phyloP scores from a whole-genome alignment of 345 rosid species.

The Chamaenerion angustifolium region DNA sequence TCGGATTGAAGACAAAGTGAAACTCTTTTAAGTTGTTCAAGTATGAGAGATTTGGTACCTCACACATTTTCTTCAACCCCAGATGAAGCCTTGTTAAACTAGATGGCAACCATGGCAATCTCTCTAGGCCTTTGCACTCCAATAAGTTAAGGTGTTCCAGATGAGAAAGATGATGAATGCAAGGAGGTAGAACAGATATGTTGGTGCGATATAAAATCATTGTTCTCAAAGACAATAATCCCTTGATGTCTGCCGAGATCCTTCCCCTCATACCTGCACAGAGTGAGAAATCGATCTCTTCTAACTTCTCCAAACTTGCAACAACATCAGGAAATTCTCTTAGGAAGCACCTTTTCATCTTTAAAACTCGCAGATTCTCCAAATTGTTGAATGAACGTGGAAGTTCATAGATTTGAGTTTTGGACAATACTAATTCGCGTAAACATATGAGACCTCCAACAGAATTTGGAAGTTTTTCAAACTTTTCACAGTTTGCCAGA shows the following conservation, averaged over 20 bases:
- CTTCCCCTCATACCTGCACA: neutral
- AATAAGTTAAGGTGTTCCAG: conserved; percentile 1
- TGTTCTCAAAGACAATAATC: conserved; percentile 1
- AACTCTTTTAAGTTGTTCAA: neutral
- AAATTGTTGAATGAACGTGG: neutral
- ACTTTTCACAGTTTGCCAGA: neutral
- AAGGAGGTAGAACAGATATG: neutral
- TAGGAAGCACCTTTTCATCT: neutral
- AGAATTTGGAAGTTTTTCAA: neutral
- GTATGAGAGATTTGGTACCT: neutral
- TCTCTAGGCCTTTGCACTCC: neutral
- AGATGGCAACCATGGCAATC: conserved; percentile 2
- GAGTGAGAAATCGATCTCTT: neutral
- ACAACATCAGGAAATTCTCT: neutral
- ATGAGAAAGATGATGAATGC: neutral
- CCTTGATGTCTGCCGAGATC: neutral
- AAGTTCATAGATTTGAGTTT: neutral
- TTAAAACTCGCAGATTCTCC: neutral
- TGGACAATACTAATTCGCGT: neutral
- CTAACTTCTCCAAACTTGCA: neutral
- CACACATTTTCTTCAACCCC: neutral
- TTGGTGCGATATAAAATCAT: neutral
- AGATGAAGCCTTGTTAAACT: neutral
- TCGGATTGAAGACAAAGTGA: neutral
- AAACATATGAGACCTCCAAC: neutral